Base-by-base conservation (phyloP, 805 yeast species). In the Yarrowia yakushimensis region DNA sequence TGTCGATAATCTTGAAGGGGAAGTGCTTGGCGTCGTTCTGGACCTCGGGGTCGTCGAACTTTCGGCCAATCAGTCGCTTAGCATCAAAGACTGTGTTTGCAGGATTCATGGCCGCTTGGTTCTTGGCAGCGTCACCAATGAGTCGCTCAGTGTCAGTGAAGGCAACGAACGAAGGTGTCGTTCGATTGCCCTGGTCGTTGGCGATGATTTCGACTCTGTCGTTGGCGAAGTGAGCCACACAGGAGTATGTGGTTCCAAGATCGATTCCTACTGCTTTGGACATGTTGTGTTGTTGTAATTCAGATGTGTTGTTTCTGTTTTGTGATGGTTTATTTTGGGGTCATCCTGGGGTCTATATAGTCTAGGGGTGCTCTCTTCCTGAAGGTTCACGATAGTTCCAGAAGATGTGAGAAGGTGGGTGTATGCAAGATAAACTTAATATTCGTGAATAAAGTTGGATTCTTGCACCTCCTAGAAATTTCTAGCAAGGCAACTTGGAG, bases 101-200 rank as follows among this genome's bases (percentile, higher is more conserved):
- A 60, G 97, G 97, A 79, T 91, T 92, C 85, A 90, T 88, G 66
- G 97, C 96, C 63, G 96, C 96, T 80, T 92, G 97, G 78, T 92
- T 91, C 85, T 92, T 92, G 65, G 97, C 97, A 69, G 97, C 96
- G 77, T 90, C 97, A 78, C 97, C 97, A 70, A 91, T 91, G 72
- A 91, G 82, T 80, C 97, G 87, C 80, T 93, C 98, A 41, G 90
- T 82, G 73, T 90, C 97, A 31, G 96, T 90, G 83, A 91, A 91
- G 57, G 96, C 97, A 66, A 92, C 97, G 75, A 88, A 91, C 36
- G 97, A 90, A 28, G 97, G 97, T 18, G 97, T 91, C 65, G 96
- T 91, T 82, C 97, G 87, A 82, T 92, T 91, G 81, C 97, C 97
- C 81, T 92, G 97, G 76, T 91, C 97, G 73, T 91, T 91, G 70